These are phyloP conservation scores for Thermothelomyces thermophilus DNA, from an alignment of 2,329 filamentous ascomycete species.

Conservation along the genomic window DNA sequence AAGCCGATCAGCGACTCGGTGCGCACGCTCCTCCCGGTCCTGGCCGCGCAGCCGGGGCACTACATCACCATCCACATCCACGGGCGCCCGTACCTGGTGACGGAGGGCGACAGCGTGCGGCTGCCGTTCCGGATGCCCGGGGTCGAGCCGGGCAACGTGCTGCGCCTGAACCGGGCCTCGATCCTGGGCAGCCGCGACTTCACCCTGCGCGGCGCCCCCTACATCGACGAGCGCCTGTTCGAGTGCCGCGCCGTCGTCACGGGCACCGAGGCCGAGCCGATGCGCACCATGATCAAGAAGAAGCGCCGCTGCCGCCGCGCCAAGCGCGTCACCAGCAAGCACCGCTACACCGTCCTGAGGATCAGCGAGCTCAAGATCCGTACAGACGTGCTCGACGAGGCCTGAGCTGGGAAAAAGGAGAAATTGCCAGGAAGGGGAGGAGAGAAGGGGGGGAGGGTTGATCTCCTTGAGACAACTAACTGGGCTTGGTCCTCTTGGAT, in stretches of 20 bases:
- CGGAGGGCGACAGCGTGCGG: slow-evolving; percentile 65
- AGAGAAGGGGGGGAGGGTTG: not conserved
- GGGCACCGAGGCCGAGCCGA: slow-evolving; percentile 73
- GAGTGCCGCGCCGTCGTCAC: slow-evolving; percentile 80
- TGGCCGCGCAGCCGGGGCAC: slow-evolving; percentile 65
- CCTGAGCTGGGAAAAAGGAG: not conserved
- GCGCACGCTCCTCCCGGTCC: slow-evolving; percentile 58
- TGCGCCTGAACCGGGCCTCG: slow-evolving; percentile 81
- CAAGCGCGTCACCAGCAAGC: slow-evolving; percentile 80
- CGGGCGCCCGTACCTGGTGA: slow-evolving; percentile 72
- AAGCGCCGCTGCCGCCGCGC: slow-evolving; percentile 69
- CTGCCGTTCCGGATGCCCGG: slow-evolving; percentile 74
- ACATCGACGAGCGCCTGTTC: slow-evolving; percentile 76
- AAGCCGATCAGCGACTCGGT: slow-evolving; percentile 48
- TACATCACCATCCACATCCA: slow-evolving; percentile 78
- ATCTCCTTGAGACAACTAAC: too few relatives aligned
- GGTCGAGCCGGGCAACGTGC: slow-evolving; percentile 71
- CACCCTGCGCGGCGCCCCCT: slow-evolving; percentile 76
- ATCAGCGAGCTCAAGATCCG: slow-evolving; percentile 73
- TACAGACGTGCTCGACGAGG: slow-evolving; percentile 7
- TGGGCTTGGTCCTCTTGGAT: too few relatives aligned
- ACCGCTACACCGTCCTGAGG: slow-evolving; percentile 76
- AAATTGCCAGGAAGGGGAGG: not conserved
- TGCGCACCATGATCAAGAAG: slow-evolving; percentile 73
- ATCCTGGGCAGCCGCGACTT: slow-evolving; percentile 82